Conservation (phyloP, 768 basidiomycete genomes). For the Naganishia onofrii region DNA sequence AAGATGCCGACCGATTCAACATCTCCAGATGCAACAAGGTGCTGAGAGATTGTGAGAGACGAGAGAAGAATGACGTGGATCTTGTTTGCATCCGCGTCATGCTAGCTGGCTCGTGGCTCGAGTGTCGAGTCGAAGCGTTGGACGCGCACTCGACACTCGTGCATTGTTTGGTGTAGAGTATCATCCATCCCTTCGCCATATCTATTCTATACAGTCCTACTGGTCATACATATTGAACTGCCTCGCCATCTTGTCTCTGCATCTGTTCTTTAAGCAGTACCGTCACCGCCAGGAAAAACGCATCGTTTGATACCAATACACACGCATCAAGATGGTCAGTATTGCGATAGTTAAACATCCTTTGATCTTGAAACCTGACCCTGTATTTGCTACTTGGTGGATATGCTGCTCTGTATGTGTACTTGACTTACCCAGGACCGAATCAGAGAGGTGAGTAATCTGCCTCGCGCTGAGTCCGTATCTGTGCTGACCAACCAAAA, state of each 20-base stretch:
- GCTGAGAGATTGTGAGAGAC: too few relatives aligned
- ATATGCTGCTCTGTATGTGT: neutral
- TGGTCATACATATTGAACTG: neutral
- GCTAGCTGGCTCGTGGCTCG: neutral
- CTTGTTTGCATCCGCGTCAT: neutral
- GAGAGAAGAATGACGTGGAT: neutral
- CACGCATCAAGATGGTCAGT: neutral
- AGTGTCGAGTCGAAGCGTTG: neutral
- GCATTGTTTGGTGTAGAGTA: neutral
- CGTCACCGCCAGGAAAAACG: neutral
- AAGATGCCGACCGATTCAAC: too few relatives aligned
- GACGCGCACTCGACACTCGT: neutral
- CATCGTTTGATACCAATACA: neutral
- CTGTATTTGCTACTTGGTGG: neutral
- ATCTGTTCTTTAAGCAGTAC: neutral
- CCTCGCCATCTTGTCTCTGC: neutral
- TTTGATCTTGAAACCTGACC: neutral
- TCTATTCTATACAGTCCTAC: neutral
- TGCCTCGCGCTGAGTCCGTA: neutral
- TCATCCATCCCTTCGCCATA: neutral
- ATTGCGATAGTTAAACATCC: neutral
- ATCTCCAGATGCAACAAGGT: too few relatives aligned
- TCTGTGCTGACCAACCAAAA: neutral
- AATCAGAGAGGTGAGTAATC: conserved; percentile 56
- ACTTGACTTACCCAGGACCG: conserved; percentile 51